Percentiles rank a stretch among this genome's conserved stretches.
phyloP scores from a whole-genome alignment of 2,329 filamentous ascomycete genomes.

The Cladosporium phlei region DNA sequence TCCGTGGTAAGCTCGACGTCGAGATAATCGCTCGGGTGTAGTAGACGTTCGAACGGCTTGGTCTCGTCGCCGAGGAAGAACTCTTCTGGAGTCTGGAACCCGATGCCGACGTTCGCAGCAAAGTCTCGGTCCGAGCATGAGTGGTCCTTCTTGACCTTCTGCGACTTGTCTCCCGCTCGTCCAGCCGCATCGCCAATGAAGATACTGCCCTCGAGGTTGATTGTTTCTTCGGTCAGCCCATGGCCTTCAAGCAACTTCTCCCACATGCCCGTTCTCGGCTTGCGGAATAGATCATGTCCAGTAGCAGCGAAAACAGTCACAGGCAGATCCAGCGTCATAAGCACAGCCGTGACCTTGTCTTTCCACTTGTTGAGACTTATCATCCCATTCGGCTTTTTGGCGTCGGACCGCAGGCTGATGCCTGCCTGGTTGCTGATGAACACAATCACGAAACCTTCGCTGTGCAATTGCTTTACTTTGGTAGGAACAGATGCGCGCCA shows the following conservation, averaged over 20 bases:
- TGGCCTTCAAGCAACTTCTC: constrained; percentile 54
- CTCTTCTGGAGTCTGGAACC: constrained; percentile 84
- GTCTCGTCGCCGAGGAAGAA: constrained; percentile 71
- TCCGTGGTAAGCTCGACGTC: constrained; percentile 24
- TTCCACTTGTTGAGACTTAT: constrained; percentile 77
- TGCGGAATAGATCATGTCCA: constrained; percentile 73
- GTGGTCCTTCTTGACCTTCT: constrained; percentile 50
- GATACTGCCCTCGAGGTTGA: constrained; percentile 69
- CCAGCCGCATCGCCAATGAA: constrained; percentile 81
- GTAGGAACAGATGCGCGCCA: constrained; percentile 70
- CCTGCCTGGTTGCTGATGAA: constrained; percentile 88
- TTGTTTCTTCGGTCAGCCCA: constrained; percentile 43
- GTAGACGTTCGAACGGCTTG: constrained; percentile 62
- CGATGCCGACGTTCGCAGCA: constrained; percentile 75
- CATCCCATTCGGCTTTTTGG: constrained; percentile 62
- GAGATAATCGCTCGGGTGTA: constrained; percentile 63
- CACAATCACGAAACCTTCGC: constrained; percentile 69
- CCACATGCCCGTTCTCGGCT: constrained; percentile 91
- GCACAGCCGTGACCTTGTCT: constrained; percentile 65
- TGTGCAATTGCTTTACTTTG: constrained; percentile 62
- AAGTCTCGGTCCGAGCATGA: constrained; percentile 66
- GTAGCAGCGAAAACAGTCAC: constrained; percentile 83
- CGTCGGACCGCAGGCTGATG: constrained; percentile 65
- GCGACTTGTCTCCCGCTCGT: constrained; percentile 29
- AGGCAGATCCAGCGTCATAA: constrained; percentile 69